These are phyloP conservation scores for Ophiostoma sp. DNA, from an alignment of 2,329 filamentous ascomycete genomes.

Conservation along the genomic window DNA sequence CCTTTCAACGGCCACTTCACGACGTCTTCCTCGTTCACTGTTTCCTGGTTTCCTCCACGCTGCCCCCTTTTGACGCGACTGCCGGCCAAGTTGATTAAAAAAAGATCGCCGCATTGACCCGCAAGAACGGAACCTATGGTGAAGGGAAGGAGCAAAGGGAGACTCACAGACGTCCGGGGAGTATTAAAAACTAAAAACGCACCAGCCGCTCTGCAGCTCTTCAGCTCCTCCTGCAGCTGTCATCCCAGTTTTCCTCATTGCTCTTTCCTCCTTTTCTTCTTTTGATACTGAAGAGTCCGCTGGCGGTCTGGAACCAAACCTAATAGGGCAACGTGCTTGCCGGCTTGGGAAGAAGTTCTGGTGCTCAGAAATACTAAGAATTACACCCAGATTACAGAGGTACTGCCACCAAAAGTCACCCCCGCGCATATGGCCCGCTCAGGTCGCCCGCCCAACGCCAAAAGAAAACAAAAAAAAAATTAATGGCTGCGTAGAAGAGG, in stretches of 20 bases:
- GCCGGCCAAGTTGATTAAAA: slow-evolving; percentile 7
- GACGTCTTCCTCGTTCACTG: not conserved
- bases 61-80: not conserved
- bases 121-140: slow-evolving; percentile 18
- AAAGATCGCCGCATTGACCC: slow-evolving; percentile 22
- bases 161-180: not conserved
- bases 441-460: slow-evolving; percentile 29
- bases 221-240: not conserved
- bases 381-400: not conserved
- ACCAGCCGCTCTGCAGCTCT: slow-evolving; percentile 12
- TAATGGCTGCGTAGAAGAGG: not conserved
- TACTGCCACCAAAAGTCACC: not conserved
- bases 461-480: slow-evolving; percentile 24
- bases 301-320: slow-evolving; percentile 25
- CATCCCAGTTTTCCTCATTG: not conserved
- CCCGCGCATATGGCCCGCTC: slow-evolving; percentile 9
- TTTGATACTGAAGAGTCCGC: not conserved
- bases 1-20: not conserved
- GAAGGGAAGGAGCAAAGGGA: slow-evolving; percentile 4
- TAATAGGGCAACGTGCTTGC: slow-evolving; percentile 16
- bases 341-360: slow-evolving; percentile 18
- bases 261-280: not conserved
- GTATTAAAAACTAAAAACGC: slow-evolving; percentile 2
- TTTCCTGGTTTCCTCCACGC: not conserved
- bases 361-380: not conserved